phyloP scores from a whole-genome alignment of 2,329 filamentous ascomycete genomes.

The Annulohypoxylon truncatum region DNA sequence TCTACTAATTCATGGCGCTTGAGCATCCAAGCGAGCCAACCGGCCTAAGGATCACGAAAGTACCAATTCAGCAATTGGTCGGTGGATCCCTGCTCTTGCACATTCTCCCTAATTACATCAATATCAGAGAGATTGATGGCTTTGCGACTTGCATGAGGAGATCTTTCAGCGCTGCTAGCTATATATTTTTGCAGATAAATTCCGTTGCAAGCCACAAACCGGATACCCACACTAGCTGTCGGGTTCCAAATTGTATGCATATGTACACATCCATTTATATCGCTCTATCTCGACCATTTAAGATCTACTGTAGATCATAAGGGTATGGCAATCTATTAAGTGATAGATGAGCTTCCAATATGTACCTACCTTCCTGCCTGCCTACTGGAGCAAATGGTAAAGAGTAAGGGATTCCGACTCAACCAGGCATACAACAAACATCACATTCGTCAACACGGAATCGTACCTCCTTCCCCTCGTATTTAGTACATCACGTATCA shows the following conservation, averaged over 20 bases:
- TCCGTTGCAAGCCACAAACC: slow-evolving; percentile 3
- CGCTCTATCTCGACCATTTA: slow-evolving; percentile 15
- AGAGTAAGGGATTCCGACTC: slow-evolving; percentile 5
- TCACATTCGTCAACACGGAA: slow-evolving; percentile 6
- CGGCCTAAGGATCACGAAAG: slow-evolving; percentile 28
- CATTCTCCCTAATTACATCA: slow-evolving; percentile 40
- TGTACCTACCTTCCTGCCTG: neutral
- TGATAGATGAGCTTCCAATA: slow-evolving; percentile 16
- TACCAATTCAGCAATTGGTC: slow-evolving; percentile 33
- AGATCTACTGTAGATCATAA: slow-evolving; percentile 26
- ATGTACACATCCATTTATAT: slow-evolving; percentile 1
- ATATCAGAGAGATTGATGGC: slow-evolving; percentile 36
- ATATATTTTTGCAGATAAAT: neutral
- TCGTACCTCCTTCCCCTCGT: slow-evolving; percentile 2
- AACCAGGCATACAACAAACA: slow-evolving; percentile 12
- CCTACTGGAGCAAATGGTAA: neutral
- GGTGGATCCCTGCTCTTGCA: slow-evolving; percentile 30
- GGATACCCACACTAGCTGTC: slow-evolving; percentile 23
- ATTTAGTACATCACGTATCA: slow-evolving; percentile 16
- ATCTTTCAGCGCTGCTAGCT: slow-evolving; percentile 4
- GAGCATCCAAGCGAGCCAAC: slow-evolving; percentile 28
- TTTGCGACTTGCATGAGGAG: slow-evolving; percentile 23
- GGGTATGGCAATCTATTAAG: slow-evolving; percentile 10
- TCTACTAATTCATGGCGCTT: slow-evolving; percentile 21
- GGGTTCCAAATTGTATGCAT: slow-evolving; percentile 21